Conservation (phyloP, 2,329 filamentous ascomycete genomes). For the Aspergillus fischeri region DNA sequence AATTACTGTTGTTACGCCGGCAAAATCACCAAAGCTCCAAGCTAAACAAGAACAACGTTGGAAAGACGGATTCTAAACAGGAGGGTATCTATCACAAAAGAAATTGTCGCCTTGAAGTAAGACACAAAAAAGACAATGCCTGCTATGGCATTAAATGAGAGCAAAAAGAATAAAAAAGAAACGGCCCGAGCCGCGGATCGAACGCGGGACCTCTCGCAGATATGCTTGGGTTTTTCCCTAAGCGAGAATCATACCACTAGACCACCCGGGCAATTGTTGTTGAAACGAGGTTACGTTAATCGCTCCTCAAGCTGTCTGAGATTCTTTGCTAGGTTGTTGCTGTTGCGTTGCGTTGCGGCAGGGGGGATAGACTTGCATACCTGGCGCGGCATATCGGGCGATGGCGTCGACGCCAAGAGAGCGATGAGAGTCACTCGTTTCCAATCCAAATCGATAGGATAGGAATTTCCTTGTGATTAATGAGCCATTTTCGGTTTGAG, state of each 20-base stretch:
- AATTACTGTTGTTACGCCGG: background rate
- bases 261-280: constrained; percentile 42
- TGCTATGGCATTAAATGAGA: background rate
- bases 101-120: background rate
- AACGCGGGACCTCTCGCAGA: constrained; percentile 26
- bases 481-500: background rate
- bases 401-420: constrained; percentile 25
- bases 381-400: constrained; percentile 12
- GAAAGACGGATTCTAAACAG: background rate
- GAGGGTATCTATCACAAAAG: background rate
- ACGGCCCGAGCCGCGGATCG: constrained; percentile 18
- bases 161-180: constrained; percentile 1
- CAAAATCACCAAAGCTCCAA: background rate
- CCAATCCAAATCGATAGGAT: background rate
- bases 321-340: background rate
- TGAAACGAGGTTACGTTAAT: background rate
- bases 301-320: background rate
- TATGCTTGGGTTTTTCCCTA: constrained; percentile 46
- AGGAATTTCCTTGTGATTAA: background rate
- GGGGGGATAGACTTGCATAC: constrained; percentile 11
- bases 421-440: background rate
- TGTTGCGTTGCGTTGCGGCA: background rate
- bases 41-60: background rate
- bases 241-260: constrained; percentile 70
- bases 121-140: background rate